Evolutionary conservation across 805 yeast genomes (phyloP), one percentile per base, ranked within the genome.

Genomic region (Candida tallmaniae): DNA sequence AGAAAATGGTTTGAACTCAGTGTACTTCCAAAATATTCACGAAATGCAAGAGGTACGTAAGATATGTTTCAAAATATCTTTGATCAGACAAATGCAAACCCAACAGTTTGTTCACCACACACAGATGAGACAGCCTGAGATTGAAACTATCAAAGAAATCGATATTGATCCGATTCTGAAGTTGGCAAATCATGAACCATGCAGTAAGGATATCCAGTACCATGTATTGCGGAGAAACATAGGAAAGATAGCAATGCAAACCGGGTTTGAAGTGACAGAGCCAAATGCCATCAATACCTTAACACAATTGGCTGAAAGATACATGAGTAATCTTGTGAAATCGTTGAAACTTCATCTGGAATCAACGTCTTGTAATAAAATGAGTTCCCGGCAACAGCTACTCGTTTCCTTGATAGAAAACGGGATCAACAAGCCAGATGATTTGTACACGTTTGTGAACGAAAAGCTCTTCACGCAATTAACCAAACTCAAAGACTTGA

Each of bases 1-100:
- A 38, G 57, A 66, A 11, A 65, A 67, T 12, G 95, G 95, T 0
- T 64, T 87, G 31, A 76, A 78, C 37, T 68, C 71, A 11, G 62
- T 76, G 6, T 62, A 85, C 36, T 68, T 74, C 46, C 70, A 72
- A 14, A 93, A 89, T 47, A 79, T 93, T 28, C 62, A 68, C 1
- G 74, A 82, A 43, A 85, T 93, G 70, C 97, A 90, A 60, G 87
- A 87, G 46, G 83, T 93, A 23, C 68, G 98, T 38, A 83, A 80
- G 44, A 70, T 86, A 4, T 89, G 97, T 54, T 84, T 87, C 61
- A 89, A 89, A 55, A 85, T 93, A 14, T 80, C 90, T 4, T 63
- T 88, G 31, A 85, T 93, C 39, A 70, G 96, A 45, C 89, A 89
- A 51, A 82, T 93, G 82, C 97, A 93, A 58, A 83, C 83, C 13